A percentile compares a stretch with the other conserved stretches of the same genome.
Evolutionary conservation across 371 early-diverging fungal genomes (phyloP).

Genomic region (Mucor racemosus): DNA sequence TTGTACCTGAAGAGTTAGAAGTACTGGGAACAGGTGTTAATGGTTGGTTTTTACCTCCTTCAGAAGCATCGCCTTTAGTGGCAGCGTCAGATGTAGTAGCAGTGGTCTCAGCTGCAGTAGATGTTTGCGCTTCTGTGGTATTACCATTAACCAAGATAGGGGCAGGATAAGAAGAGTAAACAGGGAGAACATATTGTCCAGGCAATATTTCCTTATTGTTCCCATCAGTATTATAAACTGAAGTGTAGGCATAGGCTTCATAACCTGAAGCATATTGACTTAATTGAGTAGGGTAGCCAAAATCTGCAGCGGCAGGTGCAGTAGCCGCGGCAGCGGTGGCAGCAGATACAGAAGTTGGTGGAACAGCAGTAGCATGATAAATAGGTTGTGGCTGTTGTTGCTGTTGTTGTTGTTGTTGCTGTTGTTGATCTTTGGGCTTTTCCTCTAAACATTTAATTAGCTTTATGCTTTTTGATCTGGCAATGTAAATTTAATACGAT

Average conservation of each 20-base stretch:
- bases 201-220: neutral
- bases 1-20: slow-evolving; percentile 42
- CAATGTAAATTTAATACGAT: neutral
- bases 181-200: slow-evolving; percentile 16
- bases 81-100: slow-evolving; percentile 9
- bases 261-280: slow-evolving; percentile 17
- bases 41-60: slow-evolving; percentile 23
- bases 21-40: slow-evolving; percentile 48
- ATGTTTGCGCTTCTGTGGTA: slow-evolving; percentile 10
- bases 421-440: neutral
- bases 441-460: neutral
- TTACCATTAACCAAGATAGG: slow-evolving; percentile 34
- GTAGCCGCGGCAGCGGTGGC: neutral
- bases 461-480: neutral
- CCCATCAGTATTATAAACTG: slow-evolving; percentile 9
- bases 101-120: slow-evolving; percentile 15
- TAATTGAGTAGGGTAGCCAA: slow-evolving; percentile 23
- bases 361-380: neutral
- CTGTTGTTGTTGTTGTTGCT: neutral
- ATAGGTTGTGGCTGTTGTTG: neutral
- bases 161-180: slow-evolving; percentile 35
- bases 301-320: neutral
- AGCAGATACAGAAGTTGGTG: neutral
- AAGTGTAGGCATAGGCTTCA: slow-evolving; percentile 9
- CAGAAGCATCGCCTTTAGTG: slow-evolving; percentile 1